A percentile compares a stretch with the other conserved stretches of the same genome.
These are phyloP conservation scores for Aquanectria penicillioides DNA, from an alignment of 2,329 filamentous ascomycete genomes.

Conservation along the genomic window DNA sequence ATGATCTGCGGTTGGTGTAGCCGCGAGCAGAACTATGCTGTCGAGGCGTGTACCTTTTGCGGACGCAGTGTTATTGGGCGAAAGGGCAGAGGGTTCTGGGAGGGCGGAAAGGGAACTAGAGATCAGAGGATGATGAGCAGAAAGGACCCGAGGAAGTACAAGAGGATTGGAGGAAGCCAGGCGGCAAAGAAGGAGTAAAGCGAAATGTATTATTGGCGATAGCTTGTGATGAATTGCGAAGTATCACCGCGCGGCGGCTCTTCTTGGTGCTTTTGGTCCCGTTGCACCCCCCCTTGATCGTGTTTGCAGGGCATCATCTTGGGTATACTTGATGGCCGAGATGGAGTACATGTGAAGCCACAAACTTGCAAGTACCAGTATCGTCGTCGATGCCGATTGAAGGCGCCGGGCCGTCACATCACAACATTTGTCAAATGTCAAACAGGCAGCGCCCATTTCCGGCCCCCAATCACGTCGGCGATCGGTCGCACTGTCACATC, in stretches of 20 bases:
- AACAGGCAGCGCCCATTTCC: neutral
- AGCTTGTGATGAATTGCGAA: no score
- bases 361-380: neutral
- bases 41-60: conserved; percentile 80
- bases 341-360: conserved; percentile 8
- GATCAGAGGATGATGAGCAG: conserved; percentile 77
- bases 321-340: conserved; percentile 3
- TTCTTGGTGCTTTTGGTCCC: no score
- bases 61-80: conserved; percentile 74
- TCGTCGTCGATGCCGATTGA: neutral
- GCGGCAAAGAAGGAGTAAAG: conserved; percentile 29
- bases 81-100: conserved; percentile 81
- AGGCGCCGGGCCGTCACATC: conserved; percentile 6
- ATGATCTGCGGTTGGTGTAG: conserved; percentile 88
- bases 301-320: no score
- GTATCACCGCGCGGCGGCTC: no score
- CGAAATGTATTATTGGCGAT: no score
- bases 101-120: conserved; percentile 85
- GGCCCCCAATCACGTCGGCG: conserved; percentile 19
- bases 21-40: conserved; percentile 81
- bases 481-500: conserved; percentile 9
- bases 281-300: no score
- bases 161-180: conserved; percentile 59
- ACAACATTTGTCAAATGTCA: no score
- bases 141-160: conserved; percentile 80